Conservation (phyloP, 2,329 filamentous ascomycete species). For the Ophiosphaerella herpotricha region DNA sequence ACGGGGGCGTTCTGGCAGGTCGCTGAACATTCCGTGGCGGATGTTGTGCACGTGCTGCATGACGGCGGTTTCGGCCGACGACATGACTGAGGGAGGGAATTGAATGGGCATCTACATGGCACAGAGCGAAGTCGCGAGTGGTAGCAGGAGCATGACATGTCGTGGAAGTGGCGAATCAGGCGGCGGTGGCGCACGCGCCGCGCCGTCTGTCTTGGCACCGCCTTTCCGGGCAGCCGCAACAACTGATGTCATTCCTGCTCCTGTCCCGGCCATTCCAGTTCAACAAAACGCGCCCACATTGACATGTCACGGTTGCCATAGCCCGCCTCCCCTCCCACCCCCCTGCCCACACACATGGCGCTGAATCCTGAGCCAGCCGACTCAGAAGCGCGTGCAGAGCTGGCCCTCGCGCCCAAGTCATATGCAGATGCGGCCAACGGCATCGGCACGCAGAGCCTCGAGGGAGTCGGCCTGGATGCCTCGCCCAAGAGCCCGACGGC, state of each 20-base stretch:
- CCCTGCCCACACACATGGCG: slow-evolving; percentile 37
- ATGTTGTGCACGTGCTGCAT: slow-evolving; percentile 68
- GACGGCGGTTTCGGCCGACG: slow-evolving; percentile 64
- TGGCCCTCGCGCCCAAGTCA: slow-evolving; percentile 49
- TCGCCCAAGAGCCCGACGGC: slow-evolving; percentile 39
- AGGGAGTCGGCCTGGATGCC: slow-evolving; percentile 39
- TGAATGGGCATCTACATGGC: slow-evolving; percentile 18
- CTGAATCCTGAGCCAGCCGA: slow-evolving; percentile 49
- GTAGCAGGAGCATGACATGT: slow-evolving; percentile 10
- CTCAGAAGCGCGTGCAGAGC: slow-evolving; percentile 45
- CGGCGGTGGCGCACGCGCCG: too few species aligned
- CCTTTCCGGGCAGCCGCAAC: not conserved
- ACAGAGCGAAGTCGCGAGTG: not conserved
- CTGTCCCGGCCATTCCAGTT: too few species aligned
- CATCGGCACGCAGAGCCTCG: slow-evolving; percentile 37
- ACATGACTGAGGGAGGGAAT: not conserved
- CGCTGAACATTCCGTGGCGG: slow-evolving; percentile 65
- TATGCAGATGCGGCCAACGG: slow-evolving; percentile 50
- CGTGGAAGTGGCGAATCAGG: slow-evolving; percentile 27
- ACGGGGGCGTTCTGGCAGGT: slow-evolving; percentile 63
- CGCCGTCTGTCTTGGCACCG: too few species aligned
- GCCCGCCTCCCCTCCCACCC: slow-evolving; percentile 5
- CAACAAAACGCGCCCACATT: too few species aligned
- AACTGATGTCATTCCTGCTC: slow-evolving; percentile 23
- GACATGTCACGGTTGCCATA: not conserved